phyloP scores from a whole-genome alignment of 352 stramenopile species.

The Phytophthora sojae region DNA sequence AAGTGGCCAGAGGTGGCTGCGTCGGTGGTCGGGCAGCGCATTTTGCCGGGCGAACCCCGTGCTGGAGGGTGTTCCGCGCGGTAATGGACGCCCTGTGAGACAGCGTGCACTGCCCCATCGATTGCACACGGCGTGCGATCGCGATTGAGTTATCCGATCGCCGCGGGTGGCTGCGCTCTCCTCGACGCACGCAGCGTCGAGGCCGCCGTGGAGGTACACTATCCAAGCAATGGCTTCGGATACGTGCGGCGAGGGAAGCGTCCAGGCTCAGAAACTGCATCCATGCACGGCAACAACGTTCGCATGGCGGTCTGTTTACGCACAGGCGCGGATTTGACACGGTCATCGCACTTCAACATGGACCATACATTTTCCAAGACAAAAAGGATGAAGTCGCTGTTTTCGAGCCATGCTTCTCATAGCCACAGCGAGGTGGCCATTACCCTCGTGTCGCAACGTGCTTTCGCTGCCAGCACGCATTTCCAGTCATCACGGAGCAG shows the following conservation, averaged over 20 bases:
- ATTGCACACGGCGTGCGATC: constrained; percentile 5
- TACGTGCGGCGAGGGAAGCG: not conserved
- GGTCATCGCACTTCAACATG: constrained; percentile 23
- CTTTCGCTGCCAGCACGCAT: not conserved
- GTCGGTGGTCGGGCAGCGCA: not conserved
- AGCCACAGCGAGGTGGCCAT: too few species aligned
- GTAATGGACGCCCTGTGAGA: not conserved
- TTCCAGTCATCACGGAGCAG: not conserved
- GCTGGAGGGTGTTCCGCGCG: not conserved
- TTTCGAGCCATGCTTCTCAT: not conserved
- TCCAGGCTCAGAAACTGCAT: constrained; percentile 6
- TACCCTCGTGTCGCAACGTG: not conserved
- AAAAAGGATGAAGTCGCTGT: not conserved
- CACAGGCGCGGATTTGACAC: constrained; percentile 1
- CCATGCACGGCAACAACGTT: not conserved
- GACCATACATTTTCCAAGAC: constrained; percentile 14
- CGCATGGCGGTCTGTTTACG: not conserved
- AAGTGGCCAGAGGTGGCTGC: not conserved
- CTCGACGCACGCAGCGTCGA: not conserved
- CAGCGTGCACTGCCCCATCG: not conserved
- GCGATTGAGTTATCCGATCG: constrained; percentile 6
- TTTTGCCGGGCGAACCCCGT: too few species aligned
- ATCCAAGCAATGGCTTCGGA: not conserved
- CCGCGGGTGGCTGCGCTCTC: not conserved
- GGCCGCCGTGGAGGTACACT: not conserved